These are phyloP conservation scores for Aschersonia sp. DNA, from an alignment of 2,329 filamentous ascomycete genomes.

Conservation along the genomic window DNA sequence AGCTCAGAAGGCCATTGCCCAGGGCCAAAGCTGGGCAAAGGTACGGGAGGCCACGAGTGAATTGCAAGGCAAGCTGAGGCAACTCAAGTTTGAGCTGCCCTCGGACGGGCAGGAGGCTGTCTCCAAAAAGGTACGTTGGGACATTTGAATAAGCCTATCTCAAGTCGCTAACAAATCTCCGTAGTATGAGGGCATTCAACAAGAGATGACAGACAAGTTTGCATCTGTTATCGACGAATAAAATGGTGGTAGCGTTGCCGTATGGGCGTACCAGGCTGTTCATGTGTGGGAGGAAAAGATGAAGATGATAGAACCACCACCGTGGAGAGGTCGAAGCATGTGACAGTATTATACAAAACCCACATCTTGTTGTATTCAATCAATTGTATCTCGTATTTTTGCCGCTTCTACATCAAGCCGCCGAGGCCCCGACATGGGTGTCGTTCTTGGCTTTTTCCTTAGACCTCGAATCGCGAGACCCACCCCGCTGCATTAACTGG, in stretches of 20 bases:
- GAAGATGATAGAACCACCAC: too few species aligned
- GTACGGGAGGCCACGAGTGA: constrained; percentile 82
- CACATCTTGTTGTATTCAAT: too few species aligned
- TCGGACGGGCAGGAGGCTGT: constrained; percentile 69
- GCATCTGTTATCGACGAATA: constrained; percentile 93
- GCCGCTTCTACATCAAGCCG: too few species aligned
- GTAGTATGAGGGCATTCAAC: constrained; percentile 82
- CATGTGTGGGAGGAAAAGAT: too few species aligned
- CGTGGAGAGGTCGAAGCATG: too few species aligned
- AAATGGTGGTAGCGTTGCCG: constrained; percentile 6
- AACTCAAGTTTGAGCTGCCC: constrained; percentile 94
- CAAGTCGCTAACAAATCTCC: constrained; percentile 20
- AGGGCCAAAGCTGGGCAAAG: constrained; percentile 86
- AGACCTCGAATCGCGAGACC: too few species aligned
- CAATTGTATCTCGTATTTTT: too few species aligned
- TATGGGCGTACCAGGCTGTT: too few species aligned
- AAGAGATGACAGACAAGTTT: constrained; percentile 94
- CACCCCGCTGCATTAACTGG: too few species aligned
- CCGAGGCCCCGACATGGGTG: too few species aligned
- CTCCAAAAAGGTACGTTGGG: constrained; percentile 54
- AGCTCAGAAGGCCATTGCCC: constrained; percentile 83
- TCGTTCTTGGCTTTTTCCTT: too few species aligned
- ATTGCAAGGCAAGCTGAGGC: constrained; percentile 70
- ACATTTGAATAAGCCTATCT: not conserved
- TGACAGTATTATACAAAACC: too few species aligned